Base-by-base conservation (phyloP, 257 asterid genomes). In the Verbena officinalis region DNA sequence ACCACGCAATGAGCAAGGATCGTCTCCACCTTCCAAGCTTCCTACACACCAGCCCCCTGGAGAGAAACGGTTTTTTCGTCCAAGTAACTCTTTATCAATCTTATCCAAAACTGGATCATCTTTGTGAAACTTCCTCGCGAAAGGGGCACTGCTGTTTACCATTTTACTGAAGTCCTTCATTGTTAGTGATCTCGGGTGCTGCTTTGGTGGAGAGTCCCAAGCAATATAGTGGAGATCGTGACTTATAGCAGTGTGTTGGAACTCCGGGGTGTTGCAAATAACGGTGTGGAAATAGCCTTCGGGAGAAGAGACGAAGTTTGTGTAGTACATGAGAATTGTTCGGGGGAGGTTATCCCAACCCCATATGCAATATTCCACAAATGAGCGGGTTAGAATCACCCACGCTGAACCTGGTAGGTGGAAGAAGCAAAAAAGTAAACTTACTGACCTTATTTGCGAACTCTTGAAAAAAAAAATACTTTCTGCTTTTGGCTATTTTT, bases 181-280 rank as follows among this genome's bases (percentile, higher is more conserved):
- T 0, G 97, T 77, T 36, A 94, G 36, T 21, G 76, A 76, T 50
- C 83, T 68, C 14, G 99, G 99, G 66, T 94, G 99, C 78, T 94
- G 99, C 85, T 88, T 94, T 11, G 99, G 99, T 50, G 99, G 99
- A 30, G 71, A 68, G 78, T 94, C 99, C 99, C 99, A 94, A 9
- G 96, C 96, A 36, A 94, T 94, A 81, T 90, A 94, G 72, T 94
- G 99, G 53, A 94, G 92, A 64, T 94, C 99, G 10, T 94, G 99
- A 44, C 89, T 79, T 71, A 94, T 59, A 10, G 97, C 95, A 8
- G 96, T 88, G 68, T 64, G 64, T 19, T 72, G 87, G 22, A 94
- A 94, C 73, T 84, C 92, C 17, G 79, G 76, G 1, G 89, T 78
- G 79, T 90, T 94, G 88, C 99, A 94, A 30, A 94, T 86, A 36